phyloP scores from a whole-genome alignment of 768 basidiomycete species.

The Tylopilus felleus region DNA sequence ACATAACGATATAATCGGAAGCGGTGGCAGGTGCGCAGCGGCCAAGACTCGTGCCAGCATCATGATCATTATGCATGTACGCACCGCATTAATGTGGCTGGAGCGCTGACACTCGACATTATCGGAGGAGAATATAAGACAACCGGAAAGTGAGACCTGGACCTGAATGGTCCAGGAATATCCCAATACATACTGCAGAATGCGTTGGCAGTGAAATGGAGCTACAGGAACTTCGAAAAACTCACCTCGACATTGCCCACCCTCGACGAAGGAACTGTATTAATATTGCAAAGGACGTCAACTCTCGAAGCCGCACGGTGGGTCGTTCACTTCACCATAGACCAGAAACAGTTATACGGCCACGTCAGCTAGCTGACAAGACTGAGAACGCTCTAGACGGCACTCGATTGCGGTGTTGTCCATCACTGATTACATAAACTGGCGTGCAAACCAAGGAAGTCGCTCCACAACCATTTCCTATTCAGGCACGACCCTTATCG shows the following conservation, averaged over 20 bases:
- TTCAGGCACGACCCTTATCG: not conserved
- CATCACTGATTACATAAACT: constrained; percentile 9
- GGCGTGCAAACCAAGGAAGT: constrained; percentile 8
- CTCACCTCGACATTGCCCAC: constrained; percentile 5
- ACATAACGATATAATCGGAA: constrained; percentile 6
- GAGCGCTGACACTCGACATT: not conserved
- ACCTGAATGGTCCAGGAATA: too few species aligned
- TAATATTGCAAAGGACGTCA: not conserved
- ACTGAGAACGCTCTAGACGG: not conserved
- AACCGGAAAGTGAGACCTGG: too few species aligned
- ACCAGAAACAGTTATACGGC: constrained; percentile 2
- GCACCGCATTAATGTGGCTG: constrained; percentile 1
- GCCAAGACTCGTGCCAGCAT: constrained; percentile 2
- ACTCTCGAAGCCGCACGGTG: constrained; percentile 1
- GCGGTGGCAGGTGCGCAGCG: not conserved
- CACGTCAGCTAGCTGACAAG: too few species aligned
- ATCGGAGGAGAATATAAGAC: constrained; percentile 7
- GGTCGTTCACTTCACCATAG: not conserved
- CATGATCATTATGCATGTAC: too few species aligned
- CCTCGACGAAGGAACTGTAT: not conserved
- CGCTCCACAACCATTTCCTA: not conserved
- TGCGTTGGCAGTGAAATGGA: not conserved
- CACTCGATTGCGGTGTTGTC: not conserved
- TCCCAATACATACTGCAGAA: not conserved
- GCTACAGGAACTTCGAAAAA: constrained; percentile 1